Conservation (phyloP, 108 stramenopile species). For the Nitzschia putrida region DNA sequence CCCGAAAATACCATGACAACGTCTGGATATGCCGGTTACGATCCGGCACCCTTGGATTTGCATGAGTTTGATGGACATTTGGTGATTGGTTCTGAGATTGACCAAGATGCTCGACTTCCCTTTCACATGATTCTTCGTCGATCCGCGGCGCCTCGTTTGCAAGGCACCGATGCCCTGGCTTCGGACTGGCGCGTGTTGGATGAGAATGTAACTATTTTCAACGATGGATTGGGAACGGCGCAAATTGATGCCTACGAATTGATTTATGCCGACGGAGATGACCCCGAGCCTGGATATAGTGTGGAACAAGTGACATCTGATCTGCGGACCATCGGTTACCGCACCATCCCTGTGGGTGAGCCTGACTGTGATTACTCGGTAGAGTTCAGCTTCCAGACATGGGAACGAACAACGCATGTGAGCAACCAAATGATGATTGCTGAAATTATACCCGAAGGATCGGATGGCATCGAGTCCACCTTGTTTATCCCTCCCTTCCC, state of each 20-base stretch:
- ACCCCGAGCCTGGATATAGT: constrained; percentile 9
- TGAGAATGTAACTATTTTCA: constrained; percentile 17
- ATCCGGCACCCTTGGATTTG: constrained; percentile 17
- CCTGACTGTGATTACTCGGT: constrained; percentile 28
- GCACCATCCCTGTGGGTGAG: constrained; percentile 14
- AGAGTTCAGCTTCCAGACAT: constrained; percentile 32
- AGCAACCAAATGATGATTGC: background rate
- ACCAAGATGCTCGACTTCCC: constrained; percentile 25
- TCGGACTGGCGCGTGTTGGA: constrained; percentile 12
- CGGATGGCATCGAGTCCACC: background rate
- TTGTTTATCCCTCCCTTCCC: constrained; percentile 1
- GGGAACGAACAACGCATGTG: constrained; percentile 21
- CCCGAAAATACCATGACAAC: constrained; percentile 30
- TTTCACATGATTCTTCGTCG: constrained; percentile 25
- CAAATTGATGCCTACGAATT: constrained; percentile 37
- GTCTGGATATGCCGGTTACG: background rate
- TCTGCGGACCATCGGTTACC: constrained; percentile 33
- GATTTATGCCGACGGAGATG: constrained; percentile 22
- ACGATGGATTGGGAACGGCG: constrained; percentile 30
- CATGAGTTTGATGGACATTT: constrained; percentile 42
- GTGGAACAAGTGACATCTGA: constrained; percentile 10
- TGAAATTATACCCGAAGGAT: constrained; percentile 3
- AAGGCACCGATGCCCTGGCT: background rate
- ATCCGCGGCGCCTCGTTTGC: constrained; percentile 5
- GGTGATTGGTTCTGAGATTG: constrained; percentile 1